phyloP scores from a whole-genome alignment of 768 basidiomycete genomes.

The Suillus americanus region DNA sequence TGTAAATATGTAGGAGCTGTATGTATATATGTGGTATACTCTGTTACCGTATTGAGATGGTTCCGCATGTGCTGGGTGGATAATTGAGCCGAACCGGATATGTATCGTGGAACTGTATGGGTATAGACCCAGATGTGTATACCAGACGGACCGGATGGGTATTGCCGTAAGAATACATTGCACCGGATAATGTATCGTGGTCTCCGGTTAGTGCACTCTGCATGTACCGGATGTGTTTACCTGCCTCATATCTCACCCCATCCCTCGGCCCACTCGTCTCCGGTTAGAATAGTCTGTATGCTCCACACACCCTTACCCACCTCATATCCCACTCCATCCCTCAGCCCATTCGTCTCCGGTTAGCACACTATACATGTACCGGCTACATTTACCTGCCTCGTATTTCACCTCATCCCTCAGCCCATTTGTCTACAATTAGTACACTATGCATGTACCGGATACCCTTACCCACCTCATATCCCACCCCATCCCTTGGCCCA shows the following conservation, averaged over 20 bases:
- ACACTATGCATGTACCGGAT: too few relatives aligned
- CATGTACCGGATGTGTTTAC: neutral
- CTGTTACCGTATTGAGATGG: neutral
- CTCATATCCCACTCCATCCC: neutral
- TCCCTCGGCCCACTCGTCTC: neutral
- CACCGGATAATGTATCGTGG: neutral
- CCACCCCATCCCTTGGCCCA: too few relatives aligned
- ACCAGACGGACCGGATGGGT: too few relatives aligned
- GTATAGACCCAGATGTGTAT: neutral
- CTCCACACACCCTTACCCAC: neutral
- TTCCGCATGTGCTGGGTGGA: neutral
- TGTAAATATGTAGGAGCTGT: neutral
- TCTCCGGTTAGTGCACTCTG: neutral
- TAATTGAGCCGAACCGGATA: neutral
- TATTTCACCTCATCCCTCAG: too few relatives aligned
- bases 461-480: too few relatives aligned
- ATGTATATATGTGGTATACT: neutral
- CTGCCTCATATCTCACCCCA: neutral
- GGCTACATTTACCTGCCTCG: too few relatives aligned
- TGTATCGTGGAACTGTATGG: neutral
- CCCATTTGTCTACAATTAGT: too few relatives aligned
- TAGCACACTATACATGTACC: too few relatives aligned
- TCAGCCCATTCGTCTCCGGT: neutral
- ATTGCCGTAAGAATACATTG: neutral
- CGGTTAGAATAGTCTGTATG: neutral